Percentiles rank a stretch among this genome's conserved stretches.
phyloP scores from a whole-genome alignment of 306 rosid species.

The Vigna unguiculata region DNA sequence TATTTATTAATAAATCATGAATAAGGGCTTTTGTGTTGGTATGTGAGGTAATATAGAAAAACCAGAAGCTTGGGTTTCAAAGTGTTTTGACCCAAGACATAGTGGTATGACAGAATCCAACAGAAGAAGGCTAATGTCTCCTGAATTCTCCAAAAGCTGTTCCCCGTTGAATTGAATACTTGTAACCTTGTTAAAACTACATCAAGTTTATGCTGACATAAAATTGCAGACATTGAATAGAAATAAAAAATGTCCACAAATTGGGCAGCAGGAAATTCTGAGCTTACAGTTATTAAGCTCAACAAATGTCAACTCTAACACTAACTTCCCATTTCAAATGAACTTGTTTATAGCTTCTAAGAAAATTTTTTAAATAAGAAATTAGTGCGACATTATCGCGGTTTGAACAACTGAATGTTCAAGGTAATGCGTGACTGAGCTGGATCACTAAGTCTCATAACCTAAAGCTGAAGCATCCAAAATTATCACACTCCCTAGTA shows the following conservation, averaged over 20 bases:
- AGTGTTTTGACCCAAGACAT: slow-evolving; percentile 16
- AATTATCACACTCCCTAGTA: slow-evolving; percentile 2
- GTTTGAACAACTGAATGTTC: not conserved
- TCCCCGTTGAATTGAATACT: not conserved
- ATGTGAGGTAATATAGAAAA: slow-evolving; percentile 1
- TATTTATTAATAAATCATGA: slow-evolving; percentile 9
- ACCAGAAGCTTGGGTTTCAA: slow-evolving; percentile 4
- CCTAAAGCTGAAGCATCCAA: not conserved
- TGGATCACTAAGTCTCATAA: not conserved
- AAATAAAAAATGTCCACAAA: slow-evolving; percentile 5
- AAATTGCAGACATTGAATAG: not conserved
- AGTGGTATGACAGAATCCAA: slow-evolving; percentile 27
- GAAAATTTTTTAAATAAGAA: not conserved
- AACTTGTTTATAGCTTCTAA: not conserved
- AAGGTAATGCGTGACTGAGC: not conserved
- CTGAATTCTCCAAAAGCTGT: slow-evolving; percentile 22
- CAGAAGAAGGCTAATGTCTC: not conserved
- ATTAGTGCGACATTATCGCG: not conserved
- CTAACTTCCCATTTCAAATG: not conserved
- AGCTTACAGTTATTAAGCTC: not conserved
- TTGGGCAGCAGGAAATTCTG: not conserved
- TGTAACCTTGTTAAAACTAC: slow-evolving; percentile 1
- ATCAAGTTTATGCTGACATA: not conserved
- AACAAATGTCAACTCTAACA: slow-evolving; percentile 5
- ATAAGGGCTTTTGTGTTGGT: not conserved